Evolutionary conservation across 106 monocot genomes (phyloP).

Genomic region (Acorus calamus): DNA sequence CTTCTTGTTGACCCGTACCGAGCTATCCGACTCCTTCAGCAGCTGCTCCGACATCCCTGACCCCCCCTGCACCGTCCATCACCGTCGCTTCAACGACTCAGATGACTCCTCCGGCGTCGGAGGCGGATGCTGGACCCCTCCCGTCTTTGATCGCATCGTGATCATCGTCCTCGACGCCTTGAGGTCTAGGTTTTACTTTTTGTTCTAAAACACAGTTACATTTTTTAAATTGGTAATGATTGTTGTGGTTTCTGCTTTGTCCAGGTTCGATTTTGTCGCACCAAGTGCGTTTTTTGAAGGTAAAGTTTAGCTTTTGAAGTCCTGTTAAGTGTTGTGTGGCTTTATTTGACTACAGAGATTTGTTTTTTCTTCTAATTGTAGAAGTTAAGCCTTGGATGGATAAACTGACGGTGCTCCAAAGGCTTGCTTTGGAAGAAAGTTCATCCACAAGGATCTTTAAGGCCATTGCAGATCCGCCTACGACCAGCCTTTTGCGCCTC

Average conservation of each 20-base stretch:
- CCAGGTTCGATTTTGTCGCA: slow-evolving; percentile 81
- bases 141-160: slow-evolving; percentile 71
- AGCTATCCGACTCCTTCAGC: slow-evolving; percentile 59
- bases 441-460: slow-evolving; percentile 77
- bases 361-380: slow-evolving; percentile 15
- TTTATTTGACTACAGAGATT: too few relatives aligned
- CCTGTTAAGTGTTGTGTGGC: neutral
- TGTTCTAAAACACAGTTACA: too few relatives aligned
- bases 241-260: neutral
- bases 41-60: slow-evolving; percentile 40
- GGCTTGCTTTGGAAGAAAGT: slow-evolving; percentile 31
- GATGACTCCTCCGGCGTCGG: neutral
- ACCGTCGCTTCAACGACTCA: neutral
- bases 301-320: slow-evolving; percentile 6
- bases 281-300: slow-evolving; percentile 80
- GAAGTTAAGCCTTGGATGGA: slow-evolving; percentile 94
- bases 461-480: slow-evolving; percentile 95
- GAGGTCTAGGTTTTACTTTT: slow-evolving; percentile 20
- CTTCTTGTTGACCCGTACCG: slow-evolving; percentile 92
- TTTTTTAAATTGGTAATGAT: too few relatives aligned
- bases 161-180: slow-evolving; percentile 89
- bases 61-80: slow-evolving; percentile 22
- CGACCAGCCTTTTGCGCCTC: slow-evolving; percentile 80
- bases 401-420: slow-evolving; percentile 67
- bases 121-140: slow-evolving; percentile 54